These are phyloP conservation scores for Tremella fuciformis DNA, from an alignment of 768 basidiomycete genomes.

Conservation along the genomic window DNA sequence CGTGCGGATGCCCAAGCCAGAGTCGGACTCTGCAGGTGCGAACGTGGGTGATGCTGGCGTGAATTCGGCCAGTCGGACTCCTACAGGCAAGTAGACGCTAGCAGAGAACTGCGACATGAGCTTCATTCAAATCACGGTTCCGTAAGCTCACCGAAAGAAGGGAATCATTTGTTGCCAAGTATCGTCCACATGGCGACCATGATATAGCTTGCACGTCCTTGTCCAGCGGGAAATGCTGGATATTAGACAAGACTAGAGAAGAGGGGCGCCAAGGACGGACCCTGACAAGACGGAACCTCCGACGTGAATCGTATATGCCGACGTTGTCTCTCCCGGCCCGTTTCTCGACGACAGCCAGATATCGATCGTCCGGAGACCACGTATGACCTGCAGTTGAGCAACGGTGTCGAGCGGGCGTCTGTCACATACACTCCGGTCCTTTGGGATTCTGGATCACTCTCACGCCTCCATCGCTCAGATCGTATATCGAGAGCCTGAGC, in stretches of 20 bases:
- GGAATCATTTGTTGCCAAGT: slow-evolving; percentile 50
- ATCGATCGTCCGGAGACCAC: slow-evolving; percentile 64
- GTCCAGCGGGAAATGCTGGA: slow-evolving; percentile 76
- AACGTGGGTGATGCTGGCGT: slow-evolving; percentile 31
- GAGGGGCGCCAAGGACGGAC: slow-evolving; percentile 22
- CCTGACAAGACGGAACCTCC: slow-evolving; percentile 33
- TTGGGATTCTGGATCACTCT: slow-evolving; percentile 83
- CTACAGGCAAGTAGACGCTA: slow-evolving; percentile 49
- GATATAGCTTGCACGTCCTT: slow-evolving; percentile 56
- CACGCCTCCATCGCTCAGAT: slow-evolving; percentile 68
- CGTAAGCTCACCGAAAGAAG: slow-evolving; percentile 40
- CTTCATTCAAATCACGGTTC: neutral
- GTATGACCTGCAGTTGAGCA: slow-evolving; percentile 26
- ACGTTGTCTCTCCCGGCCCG: slow-evolving; percentile 86
- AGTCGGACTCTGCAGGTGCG: slow-evolving; percentile 57
- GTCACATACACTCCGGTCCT: slow-evolving; percentile 57
- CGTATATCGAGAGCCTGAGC: slow-evolving; percentile 86
- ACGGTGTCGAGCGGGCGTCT: neutral
- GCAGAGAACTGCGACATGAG: slow-evolving; percentile 45
- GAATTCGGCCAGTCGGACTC: slow-evolving; percentile 44
- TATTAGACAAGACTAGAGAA: slow-evolving; percentile 12
- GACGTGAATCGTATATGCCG: slow-evolving; percentile 68
- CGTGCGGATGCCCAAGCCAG: slow-evolving; percentile 75
- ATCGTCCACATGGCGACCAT: slow-evolving; percentile 52
- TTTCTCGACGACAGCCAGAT: slow-evolving; percentile 80